Percentiles rank a stretch among this genome's conserved stretches.
These are phyloP conservation scores for Curvularia spicifera DNA, from an alignment of 2,329 filamentous ascomycete genomes.

Conservation along the genomic window DNA sequence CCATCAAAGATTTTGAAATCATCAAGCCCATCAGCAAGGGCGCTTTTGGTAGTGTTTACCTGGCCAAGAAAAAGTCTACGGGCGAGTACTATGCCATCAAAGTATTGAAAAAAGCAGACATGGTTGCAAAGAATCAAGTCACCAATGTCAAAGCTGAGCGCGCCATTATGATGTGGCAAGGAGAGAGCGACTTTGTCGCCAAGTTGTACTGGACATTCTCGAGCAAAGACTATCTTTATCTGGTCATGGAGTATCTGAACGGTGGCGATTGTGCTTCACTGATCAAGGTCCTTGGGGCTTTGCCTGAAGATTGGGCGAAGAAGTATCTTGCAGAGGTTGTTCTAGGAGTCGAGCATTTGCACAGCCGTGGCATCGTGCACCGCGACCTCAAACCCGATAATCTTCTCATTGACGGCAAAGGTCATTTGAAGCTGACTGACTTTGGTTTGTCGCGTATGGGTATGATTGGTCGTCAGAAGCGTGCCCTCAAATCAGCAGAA, in stretches of 20 bases:
- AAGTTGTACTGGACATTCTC: slow-evolving; percentile 99
- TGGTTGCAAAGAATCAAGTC: slow-evolving; percentile 99
- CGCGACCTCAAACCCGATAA: slow-evolving; percentile 98
- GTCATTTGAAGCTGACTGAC: slow-evolving; percentile 95
- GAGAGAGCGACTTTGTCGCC: slow-evolving; percentile 97
- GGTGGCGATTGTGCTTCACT: slow-evolving; percentile 96
- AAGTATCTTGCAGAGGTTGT: slow-evolving; percentile 97
- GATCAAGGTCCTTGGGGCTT: slow-evolving; percentile 88
- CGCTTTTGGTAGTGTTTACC: slow-evolving; percentile 95
- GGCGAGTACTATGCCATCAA: slow-evolving; percentile 99
- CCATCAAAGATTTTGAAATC: slow-evolving; percentile 99
- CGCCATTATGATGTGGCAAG: slow-evolving; percentile 99
- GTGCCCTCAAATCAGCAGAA: slow-evolving; percentile 78
- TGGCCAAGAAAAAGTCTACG: slow-evolving; percentile 98
- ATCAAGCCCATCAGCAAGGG: slow-evolving; percentile 99
- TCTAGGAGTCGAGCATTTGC: slow-evolving; percentile 94
- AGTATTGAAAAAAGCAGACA: slow-evolving; percentile 98
- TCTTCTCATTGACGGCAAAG: slow-evolving; percentile 93
- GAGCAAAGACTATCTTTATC: slow-evolving; percentile 97
- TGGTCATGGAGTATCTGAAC: slow-evolving; percentile 99
- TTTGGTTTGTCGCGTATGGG: slow-evolving; percentile 98
- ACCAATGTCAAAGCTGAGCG: slow-evolving; percentile 98
- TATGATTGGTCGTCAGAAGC: slow-evolving; percentile 92
- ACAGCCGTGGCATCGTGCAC: slow-evolving; percentile 93
- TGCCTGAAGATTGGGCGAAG: slow-evolving; percentile 97